These are phyloP conservation scores for Fomitopsis pulvina DNA, from an alignment of 768 basidiomycete species.

Conservation along the genomic window DNA sequence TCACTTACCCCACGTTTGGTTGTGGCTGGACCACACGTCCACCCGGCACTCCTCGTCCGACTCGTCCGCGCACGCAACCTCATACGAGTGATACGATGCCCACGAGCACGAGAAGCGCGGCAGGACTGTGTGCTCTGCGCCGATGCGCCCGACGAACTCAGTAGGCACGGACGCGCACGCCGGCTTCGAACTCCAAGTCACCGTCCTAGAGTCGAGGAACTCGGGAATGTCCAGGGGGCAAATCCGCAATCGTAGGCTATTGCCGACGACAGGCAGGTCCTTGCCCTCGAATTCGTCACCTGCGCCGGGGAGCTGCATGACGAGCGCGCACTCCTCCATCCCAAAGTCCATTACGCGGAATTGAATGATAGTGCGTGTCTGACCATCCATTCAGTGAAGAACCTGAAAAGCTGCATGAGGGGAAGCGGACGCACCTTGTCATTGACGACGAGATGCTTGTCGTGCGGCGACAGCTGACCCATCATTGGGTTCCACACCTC, in stretches of 20 bases:
- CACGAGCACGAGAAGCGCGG: constrained; percentile 18
- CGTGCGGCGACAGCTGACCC: constrained; percentile 15
- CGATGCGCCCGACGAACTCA: constrained; percentile 10
- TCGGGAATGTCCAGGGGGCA: constrained; percentile 12
- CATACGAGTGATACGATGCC: constrained; percentile 15
- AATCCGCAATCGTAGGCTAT: constrained; percentile 9
- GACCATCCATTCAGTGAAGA: neutral
- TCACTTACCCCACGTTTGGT: constrained; percentile 18
- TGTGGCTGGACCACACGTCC: constrained; percentile 22
- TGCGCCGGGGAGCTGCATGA: constrained; percentile 7
- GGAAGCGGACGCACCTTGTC: constrained; percentile 7
- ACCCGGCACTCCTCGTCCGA: constrained; percentile 15
- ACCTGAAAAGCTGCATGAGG: neutral
- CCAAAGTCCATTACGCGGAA: constrained; percentile 14
- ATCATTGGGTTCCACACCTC: constrained; percentile 9
- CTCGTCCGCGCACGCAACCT: constrained; percentile 12
- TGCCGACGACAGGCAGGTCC: constrained; percentile 6
- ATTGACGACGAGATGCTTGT: constrained; percentile 16
- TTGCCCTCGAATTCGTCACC: constrained; percentile 3
- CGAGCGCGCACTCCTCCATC: constrained; percentile 11
- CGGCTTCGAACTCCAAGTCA: constrained; percentile 14
- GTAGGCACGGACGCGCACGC: constrained; percentile 4
- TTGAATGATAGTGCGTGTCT: constrained; percentile 9
- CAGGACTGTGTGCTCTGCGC: constrained; percentile 4
- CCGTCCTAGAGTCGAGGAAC: constrained; percentile 13